A percentile compares a stretch with the other conserved stretches of the same genome.
These are phyloP conservation scores for Solanum microdontum DNA, from an alignment of 257 asterid species.

Conservation along the genomic window DNA sequence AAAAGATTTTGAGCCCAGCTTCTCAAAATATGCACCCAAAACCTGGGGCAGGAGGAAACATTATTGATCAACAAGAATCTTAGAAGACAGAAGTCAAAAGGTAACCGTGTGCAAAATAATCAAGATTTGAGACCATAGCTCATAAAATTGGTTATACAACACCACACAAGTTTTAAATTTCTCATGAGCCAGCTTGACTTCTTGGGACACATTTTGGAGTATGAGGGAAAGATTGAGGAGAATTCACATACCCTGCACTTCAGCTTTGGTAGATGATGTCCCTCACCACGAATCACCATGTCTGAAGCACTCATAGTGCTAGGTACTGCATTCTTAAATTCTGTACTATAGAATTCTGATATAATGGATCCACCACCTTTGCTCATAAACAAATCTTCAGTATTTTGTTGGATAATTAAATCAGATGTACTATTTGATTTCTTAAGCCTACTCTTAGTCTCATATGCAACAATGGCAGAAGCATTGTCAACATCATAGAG, in stretches of 20 bases:
- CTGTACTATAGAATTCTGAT: slow-evolving; percentile 67
- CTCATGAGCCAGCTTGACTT: background rate
- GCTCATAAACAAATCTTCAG: slow-evolving; percentile 28
- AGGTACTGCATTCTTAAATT: slow-evolving; percentile 26
- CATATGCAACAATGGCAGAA: slow-evolving; percentile 30
- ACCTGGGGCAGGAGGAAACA: slow-evolving; percentile 37
- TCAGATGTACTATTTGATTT: slow-evolving; percentile 91
- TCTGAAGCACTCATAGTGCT: slow-evolving; percentile 51
- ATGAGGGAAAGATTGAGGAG: slow-evolving; percentile 6
- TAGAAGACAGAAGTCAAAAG: background rate
- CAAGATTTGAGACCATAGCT: background rate
- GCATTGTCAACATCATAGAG: slow-evolving; percentile 24
- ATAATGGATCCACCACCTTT: slow-evolving; percentile 47
- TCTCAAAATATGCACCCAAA: slow-evolving; percentile 92
- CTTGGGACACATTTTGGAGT: background rate
- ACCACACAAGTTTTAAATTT: background rate
- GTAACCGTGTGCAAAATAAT: background rate
- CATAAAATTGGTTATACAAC: background rate
- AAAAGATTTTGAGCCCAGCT: slow-evolving; percentile 82
- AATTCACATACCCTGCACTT: slow-evolving; percentile 68
- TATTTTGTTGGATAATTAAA: slow-evolving; percentile 34
- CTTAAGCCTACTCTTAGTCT: slow-evolving; percentile 47
- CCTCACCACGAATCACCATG: slow-evolving; percentile 47
- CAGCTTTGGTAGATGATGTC: slow-evolving; percentile 52
- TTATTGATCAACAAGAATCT: background rate